These are phyloP conservation scores for Ophioceras dolichostomum DNA, from an alignment of 2,329 filamentous ascomycete species.

Conservation along the genomic window DNA sequence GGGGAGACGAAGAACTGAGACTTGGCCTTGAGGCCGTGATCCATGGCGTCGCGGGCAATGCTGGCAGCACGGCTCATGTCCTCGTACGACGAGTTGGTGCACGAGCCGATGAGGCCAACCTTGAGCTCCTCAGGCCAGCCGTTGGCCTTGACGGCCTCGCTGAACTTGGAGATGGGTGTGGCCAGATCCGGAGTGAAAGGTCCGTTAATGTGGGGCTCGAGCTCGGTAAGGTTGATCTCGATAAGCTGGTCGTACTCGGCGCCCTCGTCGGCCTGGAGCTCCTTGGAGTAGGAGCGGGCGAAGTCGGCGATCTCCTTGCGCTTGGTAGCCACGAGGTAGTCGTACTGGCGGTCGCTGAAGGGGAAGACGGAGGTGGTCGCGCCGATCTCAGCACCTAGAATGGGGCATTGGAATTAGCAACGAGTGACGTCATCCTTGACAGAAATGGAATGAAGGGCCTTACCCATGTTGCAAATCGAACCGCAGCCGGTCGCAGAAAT, in stretches of 20 bases:
- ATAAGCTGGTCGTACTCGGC: slow-evolving; percentile 93
- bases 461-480: slow-evolving; percentile 63
- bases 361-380: slow-evolving; percentile 93
- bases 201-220: slow-evolving; percentile 97
- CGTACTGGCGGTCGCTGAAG: slow-evolving; percentile 96
- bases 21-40: slow-evolving; percentile 91
- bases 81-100: slow-evolving; percentile 80
- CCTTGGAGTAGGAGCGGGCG: slow-evolving; percentile 68
- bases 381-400: slow-evolving; percentile 50
- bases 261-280: slow-evolving; percentile 78
- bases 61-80: slow-evolving; percentile 92
- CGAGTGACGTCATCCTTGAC: not conserved
- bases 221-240: slow-evolving; percentile 87
- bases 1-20: slow-evolving; percentile 89
- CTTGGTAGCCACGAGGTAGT: slow-evolving; percentile 89
- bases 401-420: slow-evolving; percentile 4
- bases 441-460: not conserved
- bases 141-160: slow-evolving; percentile 85
- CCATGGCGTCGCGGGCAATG: slow-evolving; percentile 80
- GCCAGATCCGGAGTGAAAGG: slow-evolving; percentile 98
- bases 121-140: slow-evolving; percentile 94
- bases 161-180: slow-evolving; percentile 96
- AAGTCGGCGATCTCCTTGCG: slow-evolving; percentile 84
- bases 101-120: slow-evolving; percentile 93
- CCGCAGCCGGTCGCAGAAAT: slow-evolving; percentile 80